Base-by-base conservation (phyloP, 345 rosid genomes). In the Brassica nigra region DNA sequence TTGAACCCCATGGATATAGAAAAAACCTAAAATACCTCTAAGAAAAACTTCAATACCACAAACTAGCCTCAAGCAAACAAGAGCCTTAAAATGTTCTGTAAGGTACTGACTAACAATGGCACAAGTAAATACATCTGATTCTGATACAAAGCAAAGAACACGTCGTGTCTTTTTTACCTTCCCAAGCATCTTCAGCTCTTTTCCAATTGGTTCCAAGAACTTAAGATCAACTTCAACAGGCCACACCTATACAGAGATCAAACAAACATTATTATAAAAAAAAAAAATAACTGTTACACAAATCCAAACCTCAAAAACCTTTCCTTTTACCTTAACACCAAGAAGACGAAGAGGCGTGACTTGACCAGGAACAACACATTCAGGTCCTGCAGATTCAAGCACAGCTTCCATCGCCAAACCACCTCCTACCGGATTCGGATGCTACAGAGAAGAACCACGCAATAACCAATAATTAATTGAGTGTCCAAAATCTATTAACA, bases 351-450 rank as follows among this genome's bases (percentile, higher is more conserved):
- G 62, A 37, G 99, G 99, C 0, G 88, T 86, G 67, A 89, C 84
- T 79, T 89, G 95, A 1, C 99, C 97, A 7, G 97, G 97, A 39
- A 95, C 91, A 65, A 90, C 81, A 69, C 97, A 92, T 74, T 92
- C 97, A 2, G 97, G 92, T 6, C 99, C 97, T 0, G 97, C 99
- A 3, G 97, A 80, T 85, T 95, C 97, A 18, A 95, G 87, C 2
- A 91, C 78, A 0, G 97, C 99, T 12, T 84, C 95, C 57, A 78
- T 76, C 8, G 89, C 97, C 66, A 95, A 71, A 8, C 99, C 97
- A 78, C 84, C 87, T 54, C 93, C 97, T 2, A 95, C 80, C 0
- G 97, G 97, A 74, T 95, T 85, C 11, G 91, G 94, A 71, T 89
- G 91, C 97, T 90, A 83, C 80, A 79, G n/a, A 74, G 64, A 68